phyloP scores from a whole-genome alignment of 768 basidiomycete species.

The Leccinum barrowsii region DNA sequence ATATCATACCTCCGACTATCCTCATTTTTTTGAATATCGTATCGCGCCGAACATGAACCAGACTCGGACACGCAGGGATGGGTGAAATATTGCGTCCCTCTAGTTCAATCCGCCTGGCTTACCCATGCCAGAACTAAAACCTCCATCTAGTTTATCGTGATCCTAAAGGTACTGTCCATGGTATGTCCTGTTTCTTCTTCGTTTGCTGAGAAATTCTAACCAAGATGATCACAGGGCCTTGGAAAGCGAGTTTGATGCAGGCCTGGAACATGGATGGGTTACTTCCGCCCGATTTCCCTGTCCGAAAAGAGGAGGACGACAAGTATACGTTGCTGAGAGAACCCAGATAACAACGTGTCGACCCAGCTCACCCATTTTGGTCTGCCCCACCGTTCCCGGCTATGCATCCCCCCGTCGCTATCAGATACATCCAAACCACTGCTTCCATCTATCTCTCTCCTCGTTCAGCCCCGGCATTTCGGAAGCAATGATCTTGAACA shows the following conservation, averaged over 20 bases:
- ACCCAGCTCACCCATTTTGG: conserved; percentile 77
- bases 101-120: conserved; percentile 80
- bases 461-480: conserved; percentile 76
- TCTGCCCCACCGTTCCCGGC: conserved; percentile 42
- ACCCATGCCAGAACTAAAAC: conserved; percentile 62
- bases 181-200: conserved; percentile 38
- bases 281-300: conserved; percentile 77
- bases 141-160: conserved; percentile 75
- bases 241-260: conserved; percentile 87
- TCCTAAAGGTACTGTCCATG: conserved; percentile 76
- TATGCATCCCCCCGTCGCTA: conserved; percentile 22
- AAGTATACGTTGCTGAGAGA: conserved; percentile 70
- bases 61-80: conserved; percentile 39
- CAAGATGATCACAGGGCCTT: conserved; percentile 54
- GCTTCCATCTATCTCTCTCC: conserved; percentile 68
- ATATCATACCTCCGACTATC: conserved; percentile 91
- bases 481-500: conserved; percentile 49
- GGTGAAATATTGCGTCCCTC: conserved; percentile 50
- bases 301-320: conserved; percentile 70
- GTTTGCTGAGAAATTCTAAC: conserved; percentile 4
- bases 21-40: conserved; percentile 58
- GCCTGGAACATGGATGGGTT: conserved; percentile 85
- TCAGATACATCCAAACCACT: conserved; percentile 51
- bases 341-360: conserved; percentile 70
- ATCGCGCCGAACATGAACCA: conserved; percentile 62